A percentile compares a stretch with the other conserved stretches of the same genome.
Evolutionary conservation across 768 basidiomycete genomes (phyloP).

Genomic region (Serpula lacrymans): DNA sequence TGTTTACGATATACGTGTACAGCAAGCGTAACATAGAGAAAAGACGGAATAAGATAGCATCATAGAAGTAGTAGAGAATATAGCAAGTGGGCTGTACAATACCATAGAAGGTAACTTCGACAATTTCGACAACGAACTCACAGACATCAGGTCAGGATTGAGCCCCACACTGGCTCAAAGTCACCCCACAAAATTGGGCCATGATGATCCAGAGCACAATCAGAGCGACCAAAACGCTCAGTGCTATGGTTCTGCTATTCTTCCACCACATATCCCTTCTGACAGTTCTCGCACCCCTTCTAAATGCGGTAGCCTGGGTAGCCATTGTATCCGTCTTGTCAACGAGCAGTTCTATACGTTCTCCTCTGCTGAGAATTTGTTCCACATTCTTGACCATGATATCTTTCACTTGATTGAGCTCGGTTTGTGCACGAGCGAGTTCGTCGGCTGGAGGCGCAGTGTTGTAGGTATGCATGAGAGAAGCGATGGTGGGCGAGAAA

Average conservation of each 20-base stretch:
- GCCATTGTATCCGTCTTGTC: constrained; percentile 98
- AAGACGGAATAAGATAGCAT: not conserved
- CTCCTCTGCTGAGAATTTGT: constrained; percentile 90
- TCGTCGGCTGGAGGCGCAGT: constrained; percentile 87
- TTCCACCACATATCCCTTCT: constrained; percentile 90
- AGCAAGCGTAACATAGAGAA: not conserved
- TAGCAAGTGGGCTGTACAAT: not conserved
- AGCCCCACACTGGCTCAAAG: constrained; percentile 61
- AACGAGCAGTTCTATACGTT: constrained; percentile 91
- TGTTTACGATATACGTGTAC: not conserved
- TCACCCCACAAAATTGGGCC: constrained; percentile 88
- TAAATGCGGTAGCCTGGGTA: constrained; percentile 89
- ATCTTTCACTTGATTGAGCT: constrained; percentile 88
- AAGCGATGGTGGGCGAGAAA: constrained; percentile 66
- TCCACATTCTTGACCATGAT: constrained; percentile 99
- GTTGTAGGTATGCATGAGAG: constrained; percentile 85
- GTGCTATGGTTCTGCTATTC: constrained; percentile 64
- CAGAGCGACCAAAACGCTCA: constrained; percentile 69
- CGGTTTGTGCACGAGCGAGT: constrained; percentile 83
- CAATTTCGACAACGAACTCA: constrained; percentile 6
- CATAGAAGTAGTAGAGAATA: constrained; percentile 1
- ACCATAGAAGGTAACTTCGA: constrained; percentile 11
- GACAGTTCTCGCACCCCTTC: constrained; percentile 81
- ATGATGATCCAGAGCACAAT: constrained; percentile 77
- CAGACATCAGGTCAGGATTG: not conserved